These are phyloP conservation scores for Ascochyta clinopodiicola DNA, from an alignment of 2,329 filamentous ascomycete species.

Conservation along the genomic window DNA sequence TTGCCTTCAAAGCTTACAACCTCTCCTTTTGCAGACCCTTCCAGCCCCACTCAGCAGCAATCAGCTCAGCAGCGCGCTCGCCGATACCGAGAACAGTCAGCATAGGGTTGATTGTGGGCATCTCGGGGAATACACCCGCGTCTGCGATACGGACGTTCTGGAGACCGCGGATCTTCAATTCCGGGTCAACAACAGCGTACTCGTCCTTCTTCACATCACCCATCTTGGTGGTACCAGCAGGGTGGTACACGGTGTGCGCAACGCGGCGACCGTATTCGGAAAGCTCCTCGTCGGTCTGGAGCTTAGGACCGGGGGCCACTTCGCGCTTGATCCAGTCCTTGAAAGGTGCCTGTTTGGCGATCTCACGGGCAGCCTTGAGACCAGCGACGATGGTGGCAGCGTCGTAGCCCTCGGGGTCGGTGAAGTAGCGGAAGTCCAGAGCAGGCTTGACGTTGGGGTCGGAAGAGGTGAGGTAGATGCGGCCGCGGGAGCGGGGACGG, in stretches of 20 bases:
- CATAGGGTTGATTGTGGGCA: conserved; percentile 89
- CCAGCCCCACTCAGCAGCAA: conserved; percentile 76
- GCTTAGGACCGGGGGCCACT: conserved; percentile 75
- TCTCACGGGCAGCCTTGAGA: conserved; percentile 76
- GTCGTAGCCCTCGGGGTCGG: conserved; percentile 83
- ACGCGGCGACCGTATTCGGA: conserved; percentile 80
- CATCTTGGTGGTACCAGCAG: conserved; percentile 90
- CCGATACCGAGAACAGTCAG: conserved; percentile 84
- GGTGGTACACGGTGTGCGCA: conserved; percentile 90
- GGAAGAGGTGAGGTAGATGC: conserved; percentile 76
- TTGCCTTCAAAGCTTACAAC: conserved; percentile 50
- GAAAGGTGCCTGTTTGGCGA: conserved; percentile 78
- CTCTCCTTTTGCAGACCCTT: conserved; percentile 61
- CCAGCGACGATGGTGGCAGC: conserved; percentile 80
- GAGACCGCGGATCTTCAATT: conserved; percentile 75
- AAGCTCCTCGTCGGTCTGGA: conserved; percentile 80
- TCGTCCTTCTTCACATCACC: conserved; percentile 72
- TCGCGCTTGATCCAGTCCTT: conserved; percentile 83
- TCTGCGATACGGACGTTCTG: conserved; percentile 80
- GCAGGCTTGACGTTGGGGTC: conserved; percentile 81
- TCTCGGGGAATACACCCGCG: conserved; percentile 86
- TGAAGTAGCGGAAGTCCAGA: conserved; percentile 89
- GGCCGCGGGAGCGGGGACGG: conserved; percentile 77
- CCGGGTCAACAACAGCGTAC: conserved; percentile 79
- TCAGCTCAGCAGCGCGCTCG: conserved; percentile 83